These are phyloP conservation scores for Trichoderma sp. DNA, from an alignment of 2,329 filamentous ascomycete genomes.

Conservation along the genomic window DNA sequence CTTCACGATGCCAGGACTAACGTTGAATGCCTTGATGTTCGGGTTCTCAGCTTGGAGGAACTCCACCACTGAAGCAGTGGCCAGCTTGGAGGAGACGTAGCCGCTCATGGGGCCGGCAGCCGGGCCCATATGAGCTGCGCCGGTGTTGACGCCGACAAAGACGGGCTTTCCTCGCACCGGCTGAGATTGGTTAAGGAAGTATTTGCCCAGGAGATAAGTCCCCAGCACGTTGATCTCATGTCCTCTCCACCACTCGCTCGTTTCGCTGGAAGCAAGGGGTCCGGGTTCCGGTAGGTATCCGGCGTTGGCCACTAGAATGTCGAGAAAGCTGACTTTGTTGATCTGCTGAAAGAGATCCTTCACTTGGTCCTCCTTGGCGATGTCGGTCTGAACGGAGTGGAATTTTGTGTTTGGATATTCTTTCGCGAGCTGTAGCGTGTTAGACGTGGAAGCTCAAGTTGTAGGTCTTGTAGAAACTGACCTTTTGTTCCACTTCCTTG, in stretches of 20 bases:
- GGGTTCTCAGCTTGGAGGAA: constrained; percentile 10
- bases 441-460: neutral
- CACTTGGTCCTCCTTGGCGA: constrained; percentile 1
- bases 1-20: constrained; percentile 3
- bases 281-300: neutral
- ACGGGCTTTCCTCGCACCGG: constrained; percentile 5
- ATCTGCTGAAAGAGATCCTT: constrained; percentile 4
- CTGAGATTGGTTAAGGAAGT: constrained; percentile 12
- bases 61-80: constrained; percentile 12
- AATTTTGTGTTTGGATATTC: neutral
- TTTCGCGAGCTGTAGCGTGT: neutral
- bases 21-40: constrained; percentile 6
- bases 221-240: constrained; percentile 17
- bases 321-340: constrained; percentile 15
- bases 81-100: constrained; percentile 10
- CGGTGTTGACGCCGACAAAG: constrained; percentile 11
- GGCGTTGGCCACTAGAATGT: constrained; percentile 12
- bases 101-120: neutral
- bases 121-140: neutral
- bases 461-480: neutral
- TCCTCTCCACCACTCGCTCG: constrained; percentile 16
- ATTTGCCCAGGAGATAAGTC: constrained; percentile 10
- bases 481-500: neutral
- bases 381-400: constrained; percentile 4
- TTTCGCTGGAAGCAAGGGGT: neutral